Evolutionary conservation across 1,284 basidiomycete species (phyloP), one percentile per base, ranked within the genome.

Genomic region (Rhodotorula sp.): DNA sequence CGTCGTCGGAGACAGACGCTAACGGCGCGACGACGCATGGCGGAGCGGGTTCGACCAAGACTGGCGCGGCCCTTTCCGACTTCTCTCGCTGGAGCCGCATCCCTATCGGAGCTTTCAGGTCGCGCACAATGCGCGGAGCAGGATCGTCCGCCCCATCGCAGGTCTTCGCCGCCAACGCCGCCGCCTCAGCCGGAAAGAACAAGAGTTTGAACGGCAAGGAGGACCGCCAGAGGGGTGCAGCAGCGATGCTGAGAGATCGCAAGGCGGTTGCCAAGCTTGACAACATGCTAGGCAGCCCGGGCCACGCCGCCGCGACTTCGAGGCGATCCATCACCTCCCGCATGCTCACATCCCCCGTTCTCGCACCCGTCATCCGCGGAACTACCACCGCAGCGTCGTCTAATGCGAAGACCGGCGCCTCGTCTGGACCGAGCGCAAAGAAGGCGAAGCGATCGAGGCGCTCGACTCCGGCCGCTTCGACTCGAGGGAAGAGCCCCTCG

Each of bases 51-150:
- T 56, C 62, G 30, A 34, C 61, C 31, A 64, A 67, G 51, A 37
- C 64, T 0, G 28, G 31, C 13, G 28, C 46, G 24, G 62, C 66
- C 7, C 57, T 77, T 11, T 69, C 72, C 46, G 77, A 77, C 51
- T 67, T 78, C 20, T 75, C 74, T 15, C 68, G 77, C 1, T 78
- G 77, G 77, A 70, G 64, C 52, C 71, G 77, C 16, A 74, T 78
- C 40, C 77, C 77, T 9, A 78, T 78, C 50, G 76, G 76, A 50
- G 77, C 77, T 8, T 78, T 77, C 71, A 61, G 77, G 37, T 67
- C 62, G 13, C 65, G 67, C 13, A 71, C 67, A 18, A 59, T 59
- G 46, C 62, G 59, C 48, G 55, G 28, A 15, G 18, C 30, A 37
- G 60, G 57, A 16, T n/a, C 37, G 22, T 48, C 53, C 30, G 65